phyloP scores from a whole-genome alignment of 176 grass and related monocot genomes.

The Triticum urartu region DNA sequence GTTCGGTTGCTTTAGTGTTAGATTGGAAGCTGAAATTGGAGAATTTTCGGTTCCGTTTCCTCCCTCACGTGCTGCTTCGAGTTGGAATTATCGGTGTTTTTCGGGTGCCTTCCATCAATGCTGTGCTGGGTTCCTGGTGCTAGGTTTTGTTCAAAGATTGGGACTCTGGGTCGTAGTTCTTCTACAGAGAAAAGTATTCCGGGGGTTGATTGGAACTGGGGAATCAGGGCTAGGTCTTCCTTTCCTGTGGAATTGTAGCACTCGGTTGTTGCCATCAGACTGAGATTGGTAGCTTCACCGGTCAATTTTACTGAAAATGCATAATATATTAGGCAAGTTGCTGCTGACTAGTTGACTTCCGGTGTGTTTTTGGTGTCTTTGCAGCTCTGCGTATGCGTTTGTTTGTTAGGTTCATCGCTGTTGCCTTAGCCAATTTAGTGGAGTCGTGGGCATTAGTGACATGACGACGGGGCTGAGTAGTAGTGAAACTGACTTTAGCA shows the following conservation, averaged over 20 bases:
- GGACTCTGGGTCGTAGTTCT: neutral
- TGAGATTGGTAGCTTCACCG: conserved; percentile 22
- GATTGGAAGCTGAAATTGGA: conserved; percentile 39
- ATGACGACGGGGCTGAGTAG: conserved; percentile 15
- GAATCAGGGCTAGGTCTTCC: neutral
- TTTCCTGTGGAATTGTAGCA: conserved; percentile 30
- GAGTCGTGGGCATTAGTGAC: conserved; percentile 8
- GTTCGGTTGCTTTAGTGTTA: conserved; percentile 26
- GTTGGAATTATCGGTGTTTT: conserved; percentile 35
- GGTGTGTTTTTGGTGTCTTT: neutral
- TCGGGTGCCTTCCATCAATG: conserved; percentile 11
- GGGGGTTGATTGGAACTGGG: conserved; percentile 32
- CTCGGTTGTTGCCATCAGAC: conserved; percentile 23
- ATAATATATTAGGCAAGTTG: neutral
- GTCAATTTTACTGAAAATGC: conserved; percentile 4
- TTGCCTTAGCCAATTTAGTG: conserved; percentile 16
- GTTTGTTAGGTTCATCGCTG: conserved; percentile 12
- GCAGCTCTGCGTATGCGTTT: neutral
- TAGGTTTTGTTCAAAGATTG: conserved; percentile 32
- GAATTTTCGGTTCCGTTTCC: neutral
- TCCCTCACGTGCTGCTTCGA: neutral
- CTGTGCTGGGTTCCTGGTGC: conserved; percentile 19
- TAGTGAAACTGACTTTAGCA: conserved; percentile 17
- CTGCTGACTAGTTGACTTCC: conserved; percentile 3
- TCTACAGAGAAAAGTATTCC: neutral